Evolutionary conservation across 2,329 filamentous ascomycete species (phyloP).

Genomic region (Aspergillus pseudonomiae): DNA sequence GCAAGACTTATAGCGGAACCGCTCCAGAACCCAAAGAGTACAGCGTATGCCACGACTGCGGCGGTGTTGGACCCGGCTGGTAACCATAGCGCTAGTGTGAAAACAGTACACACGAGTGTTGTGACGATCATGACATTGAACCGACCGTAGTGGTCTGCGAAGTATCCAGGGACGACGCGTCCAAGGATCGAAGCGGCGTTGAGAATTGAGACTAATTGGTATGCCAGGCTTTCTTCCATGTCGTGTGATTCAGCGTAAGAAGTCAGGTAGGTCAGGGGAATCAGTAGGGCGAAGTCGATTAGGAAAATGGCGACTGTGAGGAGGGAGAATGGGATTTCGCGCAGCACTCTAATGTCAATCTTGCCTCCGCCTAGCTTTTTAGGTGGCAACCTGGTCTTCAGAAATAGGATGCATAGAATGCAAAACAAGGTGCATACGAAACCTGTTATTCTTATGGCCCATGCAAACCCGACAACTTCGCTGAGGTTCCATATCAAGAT

Average conservation of each 20-base stretch:
- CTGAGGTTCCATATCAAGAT: conserved; percentile 1
- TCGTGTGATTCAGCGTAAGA: neutral
- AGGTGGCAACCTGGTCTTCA: neutral
- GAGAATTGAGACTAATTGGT: conserved; percentile 22
- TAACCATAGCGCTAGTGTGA: conserved; percentile 30
- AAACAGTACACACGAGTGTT: conserved; percentile 18
- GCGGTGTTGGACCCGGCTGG: conserved; percentile 14
- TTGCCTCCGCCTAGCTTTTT: neutral
- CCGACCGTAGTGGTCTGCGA: conserved; percentile 37
- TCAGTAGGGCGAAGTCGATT: conserved; percentile 1
- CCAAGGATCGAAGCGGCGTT: conserved; percentile 37
- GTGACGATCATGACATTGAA: conserved; percentile 35
- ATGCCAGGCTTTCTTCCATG: neutral
- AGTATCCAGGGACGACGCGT: conserved; percentile 34
- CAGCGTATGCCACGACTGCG: conserved; percentile 24
- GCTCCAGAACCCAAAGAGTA: conserved; percentile 30
- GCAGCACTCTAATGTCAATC: neutral
- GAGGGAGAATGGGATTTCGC: neutral
- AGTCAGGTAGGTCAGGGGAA: neutral
- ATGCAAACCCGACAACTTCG: neutral
- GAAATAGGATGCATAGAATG: neutral
- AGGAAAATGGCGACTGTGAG: neutral
- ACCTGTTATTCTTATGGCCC: neutral
- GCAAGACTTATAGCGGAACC: conserved; percentile 34
- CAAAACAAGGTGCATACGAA: neutral